Evolutionary conservation across 495 filamentous ascomycete species (phyloP).

Genomic region (Penicillium salamii): DNA sequence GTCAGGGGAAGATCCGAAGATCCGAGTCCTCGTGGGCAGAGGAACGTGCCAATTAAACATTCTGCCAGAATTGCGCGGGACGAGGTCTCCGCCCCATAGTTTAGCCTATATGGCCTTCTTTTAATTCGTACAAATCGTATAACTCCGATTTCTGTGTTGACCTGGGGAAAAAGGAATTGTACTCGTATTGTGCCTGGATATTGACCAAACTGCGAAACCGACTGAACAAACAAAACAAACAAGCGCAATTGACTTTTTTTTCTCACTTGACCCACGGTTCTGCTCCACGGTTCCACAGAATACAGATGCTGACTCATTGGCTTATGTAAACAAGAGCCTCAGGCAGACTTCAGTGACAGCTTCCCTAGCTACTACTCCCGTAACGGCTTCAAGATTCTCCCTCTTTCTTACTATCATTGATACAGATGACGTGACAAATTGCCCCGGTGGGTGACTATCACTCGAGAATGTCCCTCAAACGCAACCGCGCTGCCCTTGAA

Average conservation of each 20-base stretch:
- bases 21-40: neutral
- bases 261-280: no score
- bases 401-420: neutral
- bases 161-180: no score
- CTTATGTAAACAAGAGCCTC: neutral
- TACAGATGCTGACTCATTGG: neutral
- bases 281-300: no score
- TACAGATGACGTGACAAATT: constrained; percentile 5
- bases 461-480: constrained; percentile 67
- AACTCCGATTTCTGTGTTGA: no score
- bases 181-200: no score
- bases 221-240: no score
- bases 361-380: neutral
- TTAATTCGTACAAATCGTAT: no score
- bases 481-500: constrained; percentile 74
- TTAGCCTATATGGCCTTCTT: neutral
- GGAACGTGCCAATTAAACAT: neutral
- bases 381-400: neutral
- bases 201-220: no score
- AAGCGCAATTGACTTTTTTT: no score
- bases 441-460: constrained; percentile 1
- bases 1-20: neutral
- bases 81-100: no score
- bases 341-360: neutral
- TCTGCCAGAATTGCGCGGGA: no score